These are phyloP conservation scores for Phlebopus sp. DNA, from an alignment of 1,284 basidiomycete species.

Conservation along the genomic window DNA sequence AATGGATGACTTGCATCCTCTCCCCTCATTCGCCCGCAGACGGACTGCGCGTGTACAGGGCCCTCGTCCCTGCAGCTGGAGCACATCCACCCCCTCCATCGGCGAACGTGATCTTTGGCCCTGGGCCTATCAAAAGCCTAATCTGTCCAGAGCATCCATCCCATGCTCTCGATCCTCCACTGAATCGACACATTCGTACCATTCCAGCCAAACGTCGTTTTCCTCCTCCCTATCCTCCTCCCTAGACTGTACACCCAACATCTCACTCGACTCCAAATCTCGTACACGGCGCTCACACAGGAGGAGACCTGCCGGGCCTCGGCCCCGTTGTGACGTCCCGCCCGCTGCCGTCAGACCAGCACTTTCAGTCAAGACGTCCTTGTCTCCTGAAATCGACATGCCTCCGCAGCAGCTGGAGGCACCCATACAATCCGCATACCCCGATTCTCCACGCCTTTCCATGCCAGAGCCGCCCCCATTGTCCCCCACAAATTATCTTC, in stretches of 20 bases:
- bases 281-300: constrained; percentile 6
- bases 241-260: constrained; percentile 6
- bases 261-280: constrained; percentile 5
- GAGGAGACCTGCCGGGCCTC: constrained; percentile 26
- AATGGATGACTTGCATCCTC: constrained; percentile 17
- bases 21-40: constrained; percentile 6
- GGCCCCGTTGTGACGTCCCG: constrained; percentile 15
- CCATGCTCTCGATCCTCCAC: constrained; percentile 22
- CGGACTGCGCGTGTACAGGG: constrained; percentile 23
- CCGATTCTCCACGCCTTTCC: constrained; percentile 6
- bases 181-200: constrained; percentile 10
- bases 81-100: constrained; percentile 16
- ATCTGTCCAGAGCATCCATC: constrained; percentile 16
- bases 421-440: constrained; percentile 12
- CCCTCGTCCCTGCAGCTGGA: constrained; percentile 31
- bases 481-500: constrained; percentile 22
- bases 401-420: constrained; percentile 12
- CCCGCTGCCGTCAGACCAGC: constrained; percentile 9
- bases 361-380: constrained; percentile 16
- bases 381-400: constrained; percentile 9
- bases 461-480: constrained; percentile 10
- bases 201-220: constrained; percentile 15
- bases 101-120: constrained; percentile 22
- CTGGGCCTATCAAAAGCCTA: constrained; percentile 17
- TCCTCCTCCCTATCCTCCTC: constrained; percentile 21